A percentile compares a stretch with the other conserved stretches of the same genome.
Evolutionary conservation across 768 basidiomycete species (phyloP).

Genomic region (Pleurotus djamor): DNA sequence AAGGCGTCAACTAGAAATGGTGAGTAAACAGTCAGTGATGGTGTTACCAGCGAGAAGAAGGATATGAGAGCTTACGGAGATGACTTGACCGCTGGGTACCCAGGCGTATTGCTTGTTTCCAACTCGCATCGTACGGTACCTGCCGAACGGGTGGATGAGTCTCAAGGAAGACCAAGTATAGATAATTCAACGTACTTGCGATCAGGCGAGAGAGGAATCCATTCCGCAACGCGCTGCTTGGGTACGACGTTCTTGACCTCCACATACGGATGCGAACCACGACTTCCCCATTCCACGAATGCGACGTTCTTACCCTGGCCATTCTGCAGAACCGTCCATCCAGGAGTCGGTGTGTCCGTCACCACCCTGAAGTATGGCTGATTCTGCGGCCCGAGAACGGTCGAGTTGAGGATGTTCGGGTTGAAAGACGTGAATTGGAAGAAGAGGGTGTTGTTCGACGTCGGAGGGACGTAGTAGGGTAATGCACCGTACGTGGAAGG

Average conservation of each 20-base stretch:
- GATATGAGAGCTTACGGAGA: conserved; percentile 42
- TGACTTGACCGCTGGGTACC: conserved; percentile 50
- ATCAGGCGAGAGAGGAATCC: conserved; percentile 37
- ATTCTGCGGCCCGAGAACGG: conserved; percentile 33
- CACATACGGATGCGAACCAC: conserved; percentile 18
- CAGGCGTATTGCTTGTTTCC: conserved; percentile 51
- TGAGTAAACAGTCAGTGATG: background rate
- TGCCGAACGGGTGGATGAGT: conserved; percentile 12
- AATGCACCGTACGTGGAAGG: conserved; percentile 66
- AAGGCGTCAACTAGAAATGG: conserved; percentile 42
- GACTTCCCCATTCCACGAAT: conserved; percentile 35
- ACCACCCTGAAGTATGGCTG: conserved; percentile 35
- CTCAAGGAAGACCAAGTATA: background rate
- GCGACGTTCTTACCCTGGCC: conserved; percentile 31
- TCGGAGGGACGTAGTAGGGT: conserved; percentile 43
- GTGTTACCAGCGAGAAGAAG: background rate
- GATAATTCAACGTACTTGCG: conserved; percentile 22
- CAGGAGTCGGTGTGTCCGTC: conserved; percentile 30
- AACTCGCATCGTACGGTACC: conserved; percentile 50
- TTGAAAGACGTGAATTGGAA: conserved; percentile 44
- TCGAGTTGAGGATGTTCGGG: conserved; percentile 34
- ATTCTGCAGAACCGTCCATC: conserved; percentile 34
- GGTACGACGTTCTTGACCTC: conserved; percentile 30
- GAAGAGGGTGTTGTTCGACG: conserved; percentile 27
- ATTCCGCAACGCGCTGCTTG: conserved; percentile 32